Base-by-base conservation (phyloP, 2,329 filamentous ascomycete species). In the Zymoseptoria pseudotritici region DNA sequence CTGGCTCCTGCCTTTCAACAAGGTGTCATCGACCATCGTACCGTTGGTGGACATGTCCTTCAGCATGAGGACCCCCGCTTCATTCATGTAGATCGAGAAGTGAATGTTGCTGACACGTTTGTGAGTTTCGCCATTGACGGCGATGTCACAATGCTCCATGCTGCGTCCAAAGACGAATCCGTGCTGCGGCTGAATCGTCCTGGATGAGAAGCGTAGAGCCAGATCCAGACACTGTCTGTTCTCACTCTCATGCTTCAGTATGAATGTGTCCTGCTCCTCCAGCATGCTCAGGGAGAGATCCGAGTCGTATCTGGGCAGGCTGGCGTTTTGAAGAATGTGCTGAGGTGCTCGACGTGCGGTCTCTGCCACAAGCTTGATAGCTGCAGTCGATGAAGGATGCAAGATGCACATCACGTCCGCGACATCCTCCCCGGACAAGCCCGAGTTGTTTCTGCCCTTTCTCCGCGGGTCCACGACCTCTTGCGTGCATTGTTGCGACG, bases 31-130 rank as follows among this genome's bases (percentile, higher is more conserved):
- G 59, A 97, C 90, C 61, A 90, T 80, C 3, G 94, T 97, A 26
- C 94, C 94, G 70, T 97, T 99, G n/a, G 91, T 97, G 0, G 94
- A 97, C 71, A 86, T 83, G 71, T 99, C 94, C 73, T 96, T 87
- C 11, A 97, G 79, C 91, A 99, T 96, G 65, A 97, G 82, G 59
- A 89, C 86, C 26, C 89, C 90, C 64, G 90, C 85, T n/a, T 86
- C 80, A 68, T 95, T 99, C 67, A 96, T 81, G 71, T 88, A 96
- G 63, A 99, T 96, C 57, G 91, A 87, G 73, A 97, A 99, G 73
- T 99, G 94, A n/a, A 89, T 82, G 71, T 97, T 97, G 78, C 93
- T 97, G 61, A 99, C 83, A 51, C 89, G 83, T 72, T 84, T 88
- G 56, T 83, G 78, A 0, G 83, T 82, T 65, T 93, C 88, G 63